A percentile compares a stretch with the other conserved stretches of the same genome.
Evolutionary conservation across 2,329 filamentous ascomycete species (phyloP).

Genomic region (Capronia americana): DNA sequence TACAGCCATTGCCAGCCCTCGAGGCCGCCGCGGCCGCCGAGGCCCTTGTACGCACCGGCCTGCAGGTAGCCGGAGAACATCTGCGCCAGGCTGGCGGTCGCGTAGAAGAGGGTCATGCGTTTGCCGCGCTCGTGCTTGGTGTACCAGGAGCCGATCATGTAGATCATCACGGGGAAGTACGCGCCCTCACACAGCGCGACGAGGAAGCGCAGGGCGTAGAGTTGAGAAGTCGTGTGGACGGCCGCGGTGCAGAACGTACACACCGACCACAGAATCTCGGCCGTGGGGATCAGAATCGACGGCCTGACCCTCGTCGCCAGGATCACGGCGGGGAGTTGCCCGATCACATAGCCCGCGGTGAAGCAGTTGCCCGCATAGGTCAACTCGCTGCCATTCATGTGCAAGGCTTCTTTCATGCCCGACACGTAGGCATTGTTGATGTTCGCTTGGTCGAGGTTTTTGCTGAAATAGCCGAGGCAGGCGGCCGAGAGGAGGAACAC

Average conservation of each 20-base stretch:
- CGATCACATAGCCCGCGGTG: conserved; percentile 61
- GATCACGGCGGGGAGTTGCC: conserved; percentile 6
- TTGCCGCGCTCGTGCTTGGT: conserved; percentile 58
- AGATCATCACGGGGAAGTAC: conserved; percentile 47
- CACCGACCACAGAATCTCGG: conserved; percentile 43
- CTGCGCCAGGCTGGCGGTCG: conserved; percentile 51
- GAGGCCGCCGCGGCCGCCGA: conserved; percentile 57
- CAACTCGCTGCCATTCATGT: conserved; percentile 57
- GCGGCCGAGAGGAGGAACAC: conserved; percentile 42
- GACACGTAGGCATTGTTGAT: conserved; percentile 41
- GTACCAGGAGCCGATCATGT: conserved; percentile 61
- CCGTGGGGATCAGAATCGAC: conserved; percentile 33
- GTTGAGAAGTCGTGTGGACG: conserved; percentile 78
- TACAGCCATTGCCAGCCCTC: conserved; percentile 52
- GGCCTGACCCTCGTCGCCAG: conserved; percentile 10
- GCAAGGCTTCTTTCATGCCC: conserved; percentile 55
- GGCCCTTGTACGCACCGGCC: conserved; percentile 56
- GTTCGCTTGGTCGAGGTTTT: conserved; percentile 36
- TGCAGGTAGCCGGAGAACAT: conserved; percentile 61
- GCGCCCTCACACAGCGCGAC: conserved; percentile 32
- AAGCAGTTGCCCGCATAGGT: conserved; percentile 46
- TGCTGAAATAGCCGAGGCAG: conserved; percentile 43
- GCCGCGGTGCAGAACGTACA: conserved; percentile 92
- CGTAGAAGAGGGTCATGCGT: conserved; percentile 59
- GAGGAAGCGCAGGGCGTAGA: conserved; percentile 47